A percentile compares a stretch with the other conserved stretches of the same genome.
These are phyloP conservation scores for Pseudogymnoascus sp. DNA, from an alignment of 2,329 filamentous ascomycete genomes.

Conservation along the genomic window DNA sequence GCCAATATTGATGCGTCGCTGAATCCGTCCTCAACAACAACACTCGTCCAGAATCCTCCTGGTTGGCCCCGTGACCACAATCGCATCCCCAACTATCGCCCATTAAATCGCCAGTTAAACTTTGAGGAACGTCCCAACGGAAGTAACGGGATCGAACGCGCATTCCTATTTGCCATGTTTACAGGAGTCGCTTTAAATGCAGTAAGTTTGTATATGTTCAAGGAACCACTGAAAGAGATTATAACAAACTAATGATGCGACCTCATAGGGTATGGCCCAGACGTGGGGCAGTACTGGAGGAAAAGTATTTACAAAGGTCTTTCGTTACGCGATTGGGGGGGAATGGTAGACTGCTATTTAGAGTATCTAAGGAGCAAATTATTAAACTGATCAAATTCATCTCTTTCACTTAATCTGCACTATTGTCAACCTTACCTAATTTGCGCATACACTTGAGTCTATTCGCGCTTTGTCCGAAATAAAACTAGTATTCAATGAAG, in stretches of 20 bases:
- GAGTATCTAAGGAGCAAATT: not conserved
- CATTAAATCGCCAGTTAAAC: slow-evolving; percentile 39
- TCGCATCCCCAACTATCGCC: slow-evolving; percentile 42
- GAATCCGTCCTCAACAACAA: not conserved
- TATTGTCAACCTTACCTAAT: not conserved
- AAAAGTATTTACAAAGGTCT: slow-evolving; percentile 41
- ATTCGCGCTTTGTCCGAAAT: not conserved
- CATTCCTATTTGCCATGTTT: slow-evolving; percentile 47
- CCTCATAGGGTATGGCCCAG: slow-evolving; percentile 34
- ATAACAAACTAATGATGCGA: not conserved
- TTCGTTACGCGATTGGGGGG: slow-evolving; percentile 48
- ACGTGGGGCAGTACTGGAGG: slow-evolving; percentile 47
- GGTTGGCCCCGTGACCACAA: slow-evolving; percentile 44
- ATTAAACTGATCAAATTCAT: not conserved
- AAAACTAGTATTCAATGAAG: not conserved
- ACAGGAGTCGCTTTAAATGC: slow-evolving; percentile 40
- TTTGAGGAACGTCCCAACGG: slow-evolving; percentile 38
- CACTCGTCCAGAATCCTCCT: slow-evolving; percentile 27
- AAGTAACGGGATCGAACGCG: slow-evolving; percentile 38
- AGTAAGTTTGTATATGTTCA: slow-evolving; percentile 28
- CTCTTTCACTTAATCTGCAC: not conserved
- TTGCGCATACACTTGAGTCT: not conserved
- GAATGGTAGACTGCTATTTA: slow-evolving; percentile 34
- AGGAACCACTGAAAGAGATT: not conserved
- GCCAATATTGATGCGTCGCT: not conserved